Percentiles rank a stretch among this genome's conserved stretches.
phyloP scores from a whole-genome alignment of 176 grass and related monocot species.

The Rhynchospora breviuscula region DNA sequence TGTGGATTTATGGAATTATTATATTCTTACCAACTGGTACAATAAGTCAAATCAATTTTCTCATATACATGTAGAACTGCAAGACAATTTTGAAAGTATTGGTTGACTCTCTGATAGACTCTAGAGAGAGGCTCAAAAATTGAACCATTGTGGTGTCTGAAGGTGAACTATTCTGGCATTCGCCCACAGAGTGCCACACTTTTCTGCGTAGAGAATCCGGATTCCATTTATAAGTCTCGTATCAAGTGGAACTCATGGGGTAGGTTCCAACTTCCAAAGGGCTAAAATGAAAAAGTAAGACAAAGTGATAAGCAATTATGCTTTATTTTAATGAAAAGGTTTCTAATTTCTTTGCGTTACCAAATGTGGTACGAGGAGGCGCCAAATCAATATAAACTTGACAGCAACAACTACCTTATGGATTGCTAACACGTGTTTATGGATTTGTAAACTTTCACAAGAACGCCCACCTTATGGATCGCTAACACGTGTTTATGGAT shows the following conservation, averaged over 20 bases:
- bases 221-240: neutral
- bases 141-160: no score
- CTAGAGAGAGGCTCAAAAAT: no score
- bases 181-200: neutral
- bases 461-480: neutral
- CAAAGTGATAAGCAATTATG: neutral
- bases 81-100: no score
- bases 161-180: neutral
- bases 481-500: neutral
- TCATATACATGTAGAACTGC: no score
- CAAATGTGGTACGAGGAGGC: neutral
- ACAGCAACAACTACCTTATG: neutral
- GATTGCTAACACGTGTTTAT: neutral
- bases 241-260: neutral
- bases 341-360: neutral
- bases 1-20: no score
- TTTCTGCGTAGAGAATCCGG: neutral
- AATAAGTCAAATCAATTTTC: no score
- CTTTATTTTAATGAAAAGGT: constrained; percentile 1
- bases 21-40: no score
- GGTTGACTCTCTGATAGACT: no score
- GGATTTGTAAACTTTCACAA: neutral
- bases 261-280: neutral
- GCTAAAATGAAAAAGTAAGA: neutral
- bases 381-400: neutral